These are phyloP conservation scores for Uncinocarpus reesii DNA, from an alignment of 2,329 filamentous ascomycete genomes.

Conservation along the genomic window DNA sequence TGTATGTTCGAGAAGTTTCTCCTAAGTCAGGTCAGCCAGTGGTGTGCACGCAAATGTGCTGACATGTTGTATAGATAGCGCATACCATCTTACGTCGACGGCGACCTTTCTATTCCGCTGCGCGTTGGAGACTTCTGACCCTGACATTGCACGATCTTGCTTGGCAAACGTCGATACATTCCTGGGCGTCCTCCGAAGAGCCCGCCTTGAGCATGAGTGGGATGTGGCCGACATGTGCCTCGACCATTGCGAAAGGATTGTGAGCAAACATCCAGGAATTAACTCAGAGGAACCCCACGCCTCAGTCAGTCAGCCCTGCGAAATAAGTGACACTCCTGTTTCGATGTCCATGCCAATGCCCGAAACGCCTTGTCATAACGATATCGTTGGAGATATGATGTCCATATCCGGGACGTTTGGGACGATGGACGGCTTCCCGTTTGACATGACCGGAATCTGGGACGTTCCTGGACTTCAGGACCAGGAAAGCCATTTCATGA, in stretches of 20 bases:
- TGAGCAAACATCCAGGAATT: conserved; percentile 32
- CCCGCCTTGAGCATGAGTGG: conserved; percentile 44
- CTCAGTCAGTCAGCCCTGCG: not conserved
- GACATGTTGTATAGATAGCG: conserved; percentile 31
- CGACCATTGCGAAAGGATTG: conserved; percentile 40
- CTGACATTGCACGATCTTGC: conserved; percentile 37
- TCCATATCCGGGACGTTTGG: conserved; percentile 38
- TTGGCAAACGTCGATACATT: conserved; percentile 41
- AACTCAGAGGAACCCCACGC: conserved; percentile 15
- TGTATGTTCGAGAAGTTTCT: conserved; percentile 25
- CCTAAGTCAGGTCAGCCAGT: not conserved
- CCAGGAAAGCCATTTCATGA: conserved; percentile 15
- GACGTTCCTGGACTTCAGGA: conserved; percentile 31
- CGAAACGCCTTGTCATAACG: conserved; percentile 37
- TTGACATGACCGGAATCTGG: conserved; percentile 40
- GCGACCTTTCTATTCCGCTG: conserved; percentile 45
- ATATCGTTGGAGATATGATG: conserved; percentile 40
- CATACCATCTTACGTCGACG: conserved; percentile 45
- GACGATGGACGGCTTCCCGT: conserved; percentile 38
- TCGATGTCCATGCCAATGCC: conserved; percentile 33
- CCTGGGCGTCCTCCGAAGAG: conserved; percentile 39
- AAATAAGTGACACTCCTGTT: conserved; percentile 14
- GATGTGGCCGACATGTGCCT: conserved; percentile 47
- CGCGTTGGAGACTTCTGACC: conserved; percentile 42
- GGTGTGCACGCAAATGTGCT: not conserved